These are phyloP conservation scores for Fusarium sp. DNA, from an alignment of 2,329 filamentous ascomycete species.

Conservation along the genomic window DNA sequence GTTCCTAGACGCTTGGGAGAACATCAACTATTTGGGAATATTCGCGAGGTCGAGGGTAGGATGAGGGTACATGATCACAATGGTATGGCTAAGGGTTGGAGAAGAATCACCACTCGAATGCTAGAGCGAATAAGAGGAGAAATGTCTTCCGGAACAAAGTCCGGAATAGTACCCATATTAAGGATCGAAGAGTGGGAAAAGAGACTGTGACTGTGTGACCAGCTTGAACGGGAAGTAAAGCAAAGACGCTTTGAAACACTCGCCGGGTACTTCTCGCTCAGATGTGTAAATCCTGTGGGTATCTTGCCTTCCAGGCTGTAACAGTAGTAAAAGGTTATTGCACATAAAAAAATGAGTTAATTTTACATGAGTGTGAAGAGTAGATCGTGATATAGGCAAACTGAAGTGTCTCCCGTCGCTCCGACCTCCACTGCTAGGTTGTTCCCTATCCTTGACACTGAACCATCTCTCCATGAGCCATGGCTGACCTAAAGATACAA, in stretches of 20 bases:
- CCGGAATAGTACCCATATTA: fast-evolving
- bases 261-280: background rate
- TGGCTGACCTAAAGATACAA: background rate
- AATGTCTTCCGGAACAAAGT: fast-evolving
- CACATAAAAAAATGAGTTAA: background rate
- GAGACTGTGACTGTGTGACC: fast-evolving
- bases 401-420: background rate
- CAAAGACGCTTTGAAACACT: background rate
- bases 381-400: background rate
- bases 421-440: background rate
- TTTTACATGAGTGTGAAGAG: background rate
- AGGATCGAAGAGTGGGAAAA: background rate
- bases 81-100: background rate
- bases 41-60: background rate
- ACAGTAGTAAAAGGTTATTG: background rate
- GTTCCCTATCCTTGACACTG: background rate
- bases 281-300: background rate
- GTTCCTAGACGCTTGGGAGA: background rate
- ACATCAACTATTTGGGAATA: background rate
- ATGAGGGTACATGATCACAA: background rate
- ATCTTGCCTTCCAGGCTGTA: background rate
- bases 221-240: background rate
- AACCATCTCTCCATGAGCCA: background rate
- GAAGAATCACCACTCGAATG: background rate
- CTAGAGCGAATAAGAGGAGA: background rate